Percentiles rank a stretch among this genome's conserved stretches.
These are phyloP conservation scores for Pythium rhizo-oryzae DNA, from an alignment of 352 stramenopile genomes.

Conservation along the genomic window DNA sequence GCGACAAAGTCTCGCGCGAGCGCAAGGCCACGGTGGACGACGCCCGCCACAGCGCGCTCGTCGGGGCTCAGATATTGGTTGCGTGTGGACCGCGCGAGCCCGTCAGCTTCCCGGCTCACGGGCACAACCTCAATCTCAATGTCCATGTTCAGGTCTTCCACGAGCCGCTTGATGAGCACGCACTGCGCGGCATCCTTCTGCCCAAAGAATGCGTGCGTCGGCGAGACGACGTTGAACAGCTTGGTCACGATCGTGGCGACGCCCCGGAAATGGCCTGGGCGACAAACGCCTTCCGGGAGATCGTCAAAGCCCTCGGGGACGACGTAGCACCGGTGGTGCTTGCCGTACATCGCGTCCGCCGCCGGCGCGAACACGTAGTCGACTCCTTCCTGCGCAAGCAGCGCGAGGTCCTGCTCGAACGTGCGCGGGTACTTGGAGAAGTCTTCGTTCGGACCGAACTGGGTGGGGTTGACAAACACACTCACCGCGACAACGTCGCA, in stretches of 20 bases:
- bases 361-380: constrained; percentile 91
- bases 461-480: constrained; percentile 99
- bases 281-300: constrained; percentile 90
- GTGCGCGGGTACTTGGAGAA: constrained; percentile 98
- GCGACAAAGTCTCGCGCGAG: constrained; percentile 53
- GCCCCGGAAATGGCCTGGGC: constrained; percentile 97
- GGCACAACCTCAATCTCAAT: constrained; percentile 91
- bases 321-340: constrained; percentile 88
- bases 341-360: constrained; percentile 88
- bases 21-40: constrained; percentile 87
- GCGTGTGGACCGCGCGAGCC: constrained; percentile 97
- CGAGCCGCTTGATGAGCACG: constrained; percentile 94
- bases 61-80: constrained; percentile 97
- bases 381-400: constrained; percentile 87
- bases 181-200: constrained; percentile 99
- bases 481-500: constrained; percentile 96
- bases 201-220: constrained; percentile 97
- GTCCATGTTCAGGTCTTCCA: constrained; percentile 97
- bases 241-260: constrained; percentile 99
- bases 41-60: constrained; percentile 86
- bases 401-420: constrained; percentile 92
- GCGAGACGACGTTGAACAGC: constrained; percentile 98
- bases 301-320: constrained; percentile 94
- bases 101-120: constrained; percentile 94
- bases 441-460: constrained; percentile 98